phyloP scores from a whole-genome alignment of 2,329 filamentous ascomycete genomes.

The Corynespora cassiicola region DNA sequence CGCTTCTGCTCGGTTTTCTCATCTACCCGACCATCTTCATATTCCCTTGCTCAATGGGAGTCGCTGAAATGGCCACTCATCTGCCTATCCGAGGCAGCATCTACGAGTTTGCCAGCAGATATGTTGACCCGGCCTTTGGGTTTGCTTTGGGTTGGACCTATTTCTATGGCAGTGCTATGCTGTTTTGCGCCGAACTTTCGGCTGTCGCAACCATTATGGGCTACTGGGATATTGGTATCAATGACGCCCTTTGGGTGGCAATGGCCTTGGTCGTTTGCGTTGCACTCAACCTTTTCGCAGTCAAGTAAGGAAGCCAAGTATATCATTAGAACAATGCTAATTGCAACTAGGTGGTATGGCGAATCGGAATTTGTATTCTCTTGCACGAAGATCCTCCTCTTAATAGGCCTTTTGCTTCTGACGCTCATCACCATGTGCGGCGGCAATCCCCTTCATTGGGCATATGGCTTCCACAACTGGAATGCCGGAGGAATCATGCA shows the following conservation, averaged over 20 bases:
- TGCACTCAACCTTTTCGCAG: constrained; percentile 56
- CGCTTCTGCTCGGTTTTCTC: constrained; percentile 74
- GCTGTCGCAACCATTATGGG: constrained; percentile 45
- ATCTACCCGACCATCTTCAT: constrained; percentile 51
- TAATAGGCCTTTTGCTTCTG: constrained; percentile 46
- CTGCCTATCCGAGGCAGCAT: constrained; percentile 77
- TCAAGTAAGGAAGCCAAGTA: no score
- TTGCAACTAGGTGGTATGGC: constrained; percentile 46
- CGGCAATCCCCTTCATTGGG: constrained; percentile 68
- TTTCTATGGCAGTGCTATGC: constrained; percentile 79
- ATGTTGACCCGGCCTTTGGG: constrained; percentile 78
- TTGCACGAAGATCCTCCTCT: constrained; percentile 55
- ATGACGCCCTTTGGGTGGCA: no score
- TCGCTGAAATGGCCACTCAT: constrained; percentile 84
- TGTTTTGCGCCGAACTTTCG: constrained; percentile 55
- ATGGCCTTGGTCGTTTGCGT: constrained; percentile 60
- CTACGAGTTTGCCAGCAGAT: constrained; percentile 76
- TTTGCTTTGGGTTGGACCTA: constrained; percentile 71
- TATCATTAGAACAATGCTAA: no score
- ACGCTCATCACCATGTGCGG: constrained; percentile 81
- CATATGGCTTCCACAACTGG: constrained; percentile 49
- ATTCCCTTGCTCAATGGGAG: constrained; percentile 63
- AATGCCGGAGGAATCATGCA: constrained; percentile 30
- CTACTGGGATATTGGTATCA: no score
- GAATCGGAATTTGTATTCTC: constrained; percentile 71